Evolutionary conservation across 192 early-diverging fungal genomes (phyloP).

Genomic region (Mortierella claussenii): DNA sequence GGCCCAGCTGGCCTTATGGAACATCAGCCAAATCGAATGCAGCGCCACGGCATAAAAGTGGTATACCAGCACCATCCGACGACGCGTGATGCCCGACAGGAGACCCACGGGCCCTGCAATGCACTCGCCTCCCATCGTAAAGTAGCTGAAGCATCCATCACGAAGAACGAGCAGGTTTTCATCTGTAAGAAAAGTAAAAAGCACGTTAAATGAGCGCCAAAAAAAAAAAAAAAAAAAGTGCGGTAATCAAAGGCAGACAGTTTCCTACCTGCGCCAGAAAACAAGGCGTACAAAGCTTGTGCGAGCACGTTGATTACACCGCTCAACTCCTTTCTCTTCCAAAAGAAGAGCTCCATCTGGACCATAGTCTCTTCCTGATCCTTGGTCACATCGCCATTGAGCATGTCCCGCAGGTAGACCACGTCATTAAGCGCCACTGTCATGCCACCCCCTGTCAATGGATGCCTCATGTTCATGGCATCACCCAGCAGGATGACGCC

Average conservation of each 20-base stretch:
- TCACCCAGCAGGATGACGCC: constrained; percentile 93
- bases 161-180: constrained; percentile 78
- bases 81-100: constrained; percentile 82
- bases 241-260: not conserved
- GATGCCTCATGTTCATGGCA: constrained; percentile 96
- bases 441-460: constrained; percentile 97
- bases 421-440: constrained; percentile 95
- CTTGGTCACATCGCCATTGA: constrained; percentile 56
- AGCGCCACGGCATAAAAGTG: constrained; percentile 96
- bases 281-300: constrained; percentile 90
- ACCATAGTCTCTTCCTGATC: constrained; percentile 61
- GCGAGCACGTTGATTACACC: constrained; percentile 92
- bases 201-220: no score
- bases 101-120: constrained; percentile 86
- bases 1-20: constrained; percentile 59
- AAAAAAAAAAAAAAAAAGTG: not conserved
- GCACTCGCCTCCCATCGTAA: constrained; percentile 84
- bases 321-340: constrained; percentile 77
- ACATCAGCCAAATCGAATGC: constrained; percentile 67
- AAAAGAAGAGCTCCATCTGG: constrained; percentile 75
- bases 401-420: constrained; percentile 73
- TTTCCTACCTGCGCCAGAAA: constrained; percentile 77
- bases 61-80: constrained; percentile 79
- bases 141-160: constrained; percentile 89
- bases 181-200: constrained; percentile 55